These are phyloP conservation scores for Hansenula lynferdii DNA, from an alignment of 1,139 yeast species.

Conservation along the genomic window DNA sequence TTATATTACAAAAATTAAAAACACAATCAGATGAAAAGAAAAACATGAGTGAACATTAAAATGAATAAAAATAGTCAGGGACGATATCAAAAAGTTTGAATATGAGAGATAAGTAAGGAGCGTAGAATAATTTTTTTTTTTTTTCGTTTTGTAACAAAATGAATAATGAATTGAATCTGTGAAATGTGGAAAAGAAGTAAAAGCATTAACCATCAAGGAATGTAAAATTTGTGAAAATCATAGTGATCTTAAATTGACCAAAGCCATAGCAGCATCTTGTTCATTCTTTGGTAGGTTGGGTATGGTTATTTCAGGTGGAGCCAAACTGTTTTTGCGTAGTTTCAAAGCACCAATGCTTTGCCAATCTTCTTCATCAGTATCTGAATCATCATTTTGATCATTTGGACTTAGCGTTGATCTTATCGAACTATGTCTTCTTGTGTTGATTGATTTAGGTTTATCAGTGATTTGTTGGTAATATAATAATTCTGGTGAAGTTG, in stretches of 20 bases:
- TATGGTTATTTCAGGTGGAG: background rate
- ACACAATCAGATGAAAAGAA: too few species aligned
- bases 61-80: too few species aligned
- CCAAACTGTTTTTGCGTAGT: conserved; percentile 34
- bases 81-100: background rate
- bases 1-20: too few species aligned
- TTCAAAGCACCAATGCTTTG: conserved; percentile 76
- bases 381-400: conserved; percentile 25
- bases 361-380: conserved; percentile 97
- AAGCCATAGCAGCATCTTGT: conserved; percentile 55
- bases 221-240: too few species aligned
- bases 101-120: background rate
- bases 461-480: conserved; percentile 8
- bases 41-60: too few species aligned
- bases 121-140: background rate
- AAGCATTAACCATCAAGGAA: too few species aligned
- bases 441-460: conserved; percentile 7
- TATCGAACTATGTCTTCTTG: conserved; percentile 21
- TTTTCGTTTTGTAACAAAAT: too few species aligned
- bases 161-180: background rate
- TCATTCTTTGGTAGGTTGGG: conserved; percentile 24
- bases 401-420: conserved; percentile 17
- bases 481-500: conserved; percentile 22
- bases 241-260: conserved; percentile 50
- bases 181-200: background rate